Evolutionary conservation across 495 filamentous ascomycete species (phyloP).

Genomic region (Choiromyces venosus): DNA sequence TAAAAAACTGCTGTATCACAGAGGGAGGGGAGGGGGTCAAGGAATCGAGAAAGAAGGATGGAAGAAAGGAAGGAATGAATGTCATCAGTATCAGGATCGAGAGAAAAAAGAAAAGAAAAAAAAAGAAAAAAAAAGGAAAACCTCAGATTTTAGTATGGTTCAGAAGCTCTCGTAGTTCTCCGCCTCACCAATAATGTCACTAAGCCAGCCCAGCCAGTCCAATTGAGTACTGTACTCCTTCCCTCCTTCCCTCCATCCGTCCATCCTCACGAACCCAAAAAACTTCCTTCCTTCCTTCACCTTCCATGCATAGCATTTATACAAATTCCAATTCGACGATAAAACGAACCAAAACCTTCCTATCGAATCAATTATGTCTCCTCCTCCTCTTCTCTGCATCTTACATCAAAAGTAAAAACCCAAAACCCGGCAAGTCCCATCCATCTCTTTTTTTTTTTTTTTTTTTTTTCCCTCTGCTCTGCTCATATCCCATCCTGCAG

Average conservation of each 20-base stretch:
- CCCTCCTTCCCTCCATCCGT: no score
- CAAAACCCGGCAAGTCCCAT: no score
- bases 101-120: neutral
- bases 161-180: no score
- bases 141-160: neutral
- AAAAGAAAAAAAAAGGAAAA: neutral
- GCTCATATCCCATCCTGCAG: neutral
- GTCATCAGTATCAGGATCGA: neutral
- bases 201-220: no score
- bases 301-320: neutral
- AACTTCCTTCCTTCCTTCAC: neutral
- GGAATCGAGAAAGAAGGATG: neutral
- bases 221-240: no score
- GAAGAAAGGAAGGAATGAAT: neutral
- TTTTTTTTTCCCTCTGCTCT: neutral
- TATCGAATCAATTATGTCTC: neutral
- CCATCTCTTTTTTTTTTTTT: neutral
- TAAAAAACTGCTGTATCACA: no score
- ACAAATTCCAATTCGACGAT: neutral
- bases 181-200: no score
- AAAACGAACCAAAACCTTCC: neutral
- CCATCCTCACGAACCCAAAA: no score
- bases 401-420: no score
- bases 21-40: no score
- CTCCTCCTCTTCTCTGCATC: neutral